A percentile compares a stretch with the other conserved stretches of the same genome.
These are phyloP conservation scores for Rhazya stricta DNA, from an alignment of 257 asterid genomes.

Conservation along the genomic window DNA sequence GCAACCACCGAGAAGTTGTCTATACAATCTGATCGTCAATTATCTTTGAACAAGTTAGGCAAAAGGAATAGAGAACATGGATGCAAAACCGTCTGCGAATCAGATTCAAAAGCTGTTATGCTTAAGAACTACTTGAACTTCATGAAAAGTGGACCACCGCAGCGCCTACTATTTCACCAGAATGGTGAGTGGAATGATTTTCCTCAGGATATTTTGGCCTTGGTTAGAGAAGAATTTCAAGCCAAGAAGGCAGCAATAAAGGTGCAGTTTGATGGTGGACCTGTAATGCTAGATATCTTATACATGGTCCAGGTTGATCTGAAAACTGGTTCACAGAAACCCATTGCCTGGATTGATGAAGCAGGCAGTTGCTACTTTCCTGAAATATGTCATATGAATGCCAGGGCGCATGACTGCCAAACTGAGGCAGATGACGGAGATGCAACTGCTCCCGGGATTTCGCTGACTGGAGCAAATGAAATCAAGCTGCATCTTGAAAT, in stretches of 20 bases:
- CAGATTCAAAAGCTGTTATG: conserved; percentile 9
- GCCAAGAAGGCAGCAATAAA: conserved; percentile 27
- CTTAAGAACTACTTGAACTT: conserved; percentile 24
- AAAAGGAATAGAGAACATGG: conserved; percentile 23
- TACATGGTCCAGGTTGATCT: conserved; percentile 26
- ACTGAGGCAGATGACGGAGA: not conserved
- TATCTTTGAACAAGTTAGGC: conserved; percentile 15
- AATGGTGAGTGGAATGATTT: conserved; percentile 29
- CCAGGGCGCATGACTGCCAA: conserved; percentile 2
- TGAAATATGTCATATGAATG: conserved; percentile 6
- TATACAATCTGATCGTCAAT: conserved; percentile 2
- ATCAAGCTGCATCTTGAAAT: conserved; percentile 30
- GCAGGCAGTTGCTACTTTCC: conserved; percentile 29
- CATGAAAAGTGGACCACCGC: conserved; percentile 22
- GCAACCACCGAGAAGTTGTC: conserved; percentile 8
- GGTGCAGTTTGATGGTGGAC: conserved; percentile 20
- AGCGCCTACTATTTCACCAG: conserved; percentile 21
- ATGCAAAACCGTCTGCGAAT: conserved; percentile 10
- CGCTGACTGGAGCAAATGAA: conserved; percentile 20
- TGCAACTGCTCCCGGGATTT: not conserved
- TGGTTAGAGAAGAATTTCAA: conserved; percentile 20
- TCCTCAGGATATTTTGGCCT: conserved; percentile 20
- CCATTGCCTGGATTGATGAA: conserved; percentile 38
- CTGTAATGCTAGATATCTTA: conserved; percentile 19
- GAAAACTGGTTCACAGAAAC: conserved; percentile 22